Evolutionary conservation across 495 filamentous ascomycete species (phyloP).

Genomic region (Zalerion maritima): DNA sequence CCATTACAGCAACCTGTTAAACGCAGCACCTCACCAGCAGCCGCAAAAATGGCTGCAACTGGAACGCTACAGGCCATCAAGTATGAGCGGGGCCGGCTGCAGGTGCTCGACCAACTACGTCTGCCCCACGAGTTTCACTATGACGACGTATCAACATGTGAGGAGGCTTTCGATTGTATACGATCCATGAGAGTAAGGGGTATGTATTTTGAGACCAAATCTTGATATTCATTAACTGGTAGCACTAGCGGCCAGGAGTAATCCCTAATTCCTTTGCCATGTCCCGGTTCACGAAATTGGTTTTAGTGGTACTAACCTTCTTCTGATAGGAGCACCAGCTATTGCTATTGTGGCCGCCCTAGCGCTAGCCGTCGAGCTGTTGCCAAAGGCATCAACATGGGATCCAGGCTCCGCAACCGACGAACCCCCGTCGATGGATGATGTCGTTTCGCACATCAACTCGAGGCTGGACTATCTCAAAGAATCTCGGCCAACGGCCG

Average conservation of each 20-base stretch:
- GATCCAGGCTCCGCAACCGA: constrained; percentile 2
- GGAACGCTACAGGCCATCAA: constrained; percentile 88
- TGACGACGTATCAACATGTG: constrained; percentile 52
- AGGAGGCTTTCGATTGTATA: constrained; percentile 87
- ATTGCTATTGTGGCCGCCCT: constrained; percentile 95
- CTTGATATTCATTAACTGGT: background rate
- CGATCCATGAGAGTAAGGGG: constrained; percentile 82
- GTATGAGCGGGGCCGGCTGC: constrained; percentile 60
- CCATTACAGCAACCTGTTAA: too few species aligned
- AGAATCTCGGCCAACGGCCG: constrained; percentile 79
- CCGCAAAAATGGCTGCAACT: too few species aligned
- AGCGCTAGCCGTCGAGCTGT: constrained; percentile 66
- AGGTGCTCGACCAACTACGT: constrained; percentile 80
- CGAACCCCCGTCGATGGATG: constrained; percentile 29
- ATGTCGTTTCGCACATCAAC: constrained; percentile 51
- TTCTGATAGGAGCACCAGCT: constrained; percentile 55
- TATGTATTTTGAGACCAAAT: constrained; percentile 8
- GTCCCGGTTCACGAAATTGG: too few species aligned
- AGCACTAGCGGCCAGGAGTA: background rate
- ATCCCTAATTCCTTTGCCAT: too few species aligned
- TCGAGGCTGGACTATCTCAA: constrained; percentile 70
- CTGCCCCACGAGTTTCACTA: constrained; percentile 80
- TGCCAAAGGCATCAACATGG: too few species aligned
- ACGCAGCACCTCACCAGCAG: too few species aligned
- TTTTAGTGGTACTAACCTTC: too few species aligned